Base-by-base conservation (phyloP, 805 yeast species). In the Spathaspora hagerdaliae region DNA sequence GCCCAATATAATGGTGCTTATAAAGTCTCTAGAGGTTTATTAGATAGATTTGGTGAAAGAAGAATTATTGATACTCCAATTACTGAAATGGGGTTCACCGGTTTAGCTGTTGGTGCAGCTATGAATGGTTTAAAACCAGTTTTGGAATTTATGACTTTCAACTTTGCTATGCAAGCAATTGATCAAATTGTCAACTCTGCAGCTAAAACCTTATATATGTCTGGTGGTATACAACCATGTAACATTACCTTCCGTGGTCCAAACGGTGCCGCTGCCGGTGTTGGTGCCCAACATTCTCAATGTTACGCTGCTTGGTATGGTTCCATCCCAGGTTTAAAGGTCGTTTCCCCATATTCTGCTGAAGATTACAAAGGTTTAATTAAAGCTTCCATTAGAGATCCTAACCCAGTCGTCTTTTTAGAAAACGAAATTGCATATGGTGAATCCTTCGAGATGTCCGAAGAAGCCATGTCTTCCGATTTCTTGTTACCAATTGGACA, bases 241-340 rank as follows among this genome's bases (percentile, higher is more conserved):
- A 91, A 88, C 73, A 88, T 92, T 64, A 91, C 96, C 45, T 94
- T 94, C 79, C 85, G 99, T 75, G 99, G 99, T 62, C 98, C 99
- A 51, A 94, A 94, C 71, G 99, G 99, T 73, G 97, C 99, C 41
- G 97, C 99, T 57, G 97, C 97, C 41, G 98, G 98, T 81, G 99
- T 94, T 58, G 99, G 82, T 59, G 99, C 99, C 48, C 99, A 94
- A 75, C 99, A 94, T 75, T 94, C 99, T 27, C 99, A 94, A 75
- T 96, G 90, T 74, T 94, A 82, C 70, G 79, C 96, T 46, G 90
- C 97, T 44, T 94, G 99, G 99, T 94, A 94, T 74, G 98, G 97
- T 55, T 77, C 95, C 43, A 90, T 94, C 59, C 99, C 99, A 50
- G 99, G 99, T 67, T 79, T 94, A 67, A 94, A 94, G 78, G 99